Conservation (phyloP, 306 rosid genomes). For the Parietaria judaica region DNA sequence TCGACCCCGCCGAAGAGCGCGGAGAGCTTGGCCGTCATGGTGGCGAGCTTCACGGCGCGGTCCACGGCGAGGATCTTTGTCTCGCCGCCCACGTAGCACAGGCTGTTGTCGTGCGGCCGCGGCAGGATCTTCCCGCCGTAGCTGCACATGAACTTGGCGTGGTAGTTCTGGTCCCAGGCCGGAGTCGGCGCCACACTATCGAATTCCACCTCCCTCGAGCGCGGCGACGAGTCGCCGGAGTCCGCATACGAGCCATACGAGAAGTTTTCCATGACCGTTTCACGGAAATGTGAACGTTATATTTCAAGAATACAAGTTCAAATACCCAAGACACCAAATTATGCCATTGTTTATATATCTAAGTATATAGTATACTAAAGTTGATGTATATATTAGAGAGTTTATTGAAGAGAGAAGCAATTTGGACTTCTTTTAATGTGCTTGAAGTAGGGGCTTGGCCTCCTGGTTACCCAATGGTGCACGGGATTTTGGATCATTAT, state of each 20-base stretch:
- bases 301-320: too few species aligned
- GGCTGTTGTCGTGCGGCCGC: conserved; percentile 76
- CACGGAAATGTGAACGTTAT: too few species aligned
- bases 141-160: conserved; percentile 83
- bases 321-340: too few species aligned
- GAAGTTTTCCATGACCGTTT: conserved; percentile 54
- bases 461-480: too few species aligned
- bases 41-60: conserved; percentile 46
- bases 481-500: too few species aligned
- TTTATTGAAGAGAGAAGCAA: too few species aligned
- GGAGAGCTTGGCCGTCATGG: conserved; percentile 55
- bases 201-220: conserved; percentile 74
- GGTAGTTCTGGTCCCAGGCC: conserved; percentile 76
- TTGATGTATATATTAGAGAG: too few species aligned
- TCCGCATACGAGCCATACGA: conserved; percentile 65
- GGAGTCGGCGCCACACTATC: conserved; percentile 82
- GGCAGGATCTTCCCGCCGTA: conserved; percentile 97
- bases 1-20: conserved; percentile 36
- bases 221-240: conserved; percentile 86
- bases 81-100: conserved; percentile 84
- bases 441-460: too few species aligned
- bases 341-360: too few species aligned
- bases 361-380: too few species aligned
- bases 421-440: too few species aligned
- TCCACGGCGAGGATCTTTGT: conserved; percentile 94